Percentiles rank a stretch among this genome's conserved stretches.
Evolutionary conservation across 768 basidiomycete genomes (phyloP).

Genomic region (Tylopilus plumbeoviolaceoides): DNA sequence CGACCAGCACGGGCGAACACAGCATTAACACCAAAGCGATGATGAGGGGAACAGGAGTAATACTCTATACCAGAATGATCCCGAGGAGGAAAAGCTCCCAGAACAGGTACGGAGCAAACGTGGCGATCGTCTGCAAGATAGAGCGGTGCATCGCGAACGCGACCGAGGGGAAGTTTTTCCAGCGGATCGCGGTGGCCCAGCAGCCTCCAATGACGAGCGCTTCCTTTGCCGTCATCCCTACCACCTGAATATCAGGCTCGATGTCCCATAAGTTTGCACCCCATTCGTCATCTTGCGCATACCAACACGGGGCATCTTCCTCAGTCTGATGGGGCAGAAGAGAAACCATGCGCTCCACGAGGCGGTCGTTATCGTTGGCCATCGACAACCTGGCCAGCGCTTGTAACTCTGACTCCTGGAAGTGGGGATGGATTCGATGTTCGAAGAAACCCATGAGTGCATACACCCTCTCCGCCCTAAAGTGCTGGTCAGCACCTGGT

Average conservation of each 20-base stretch:
- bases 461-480: conserved; percentile 22
- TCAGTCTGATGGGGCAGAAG: conserved; percentile 7
- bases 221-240: conserved; percentile 17
- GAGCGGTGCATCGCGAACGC: conserved; percentile 17
- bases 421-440: conserved; percentile 20
- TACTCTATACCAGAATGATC: not conserved
- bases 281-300: conserved; percentile 18
- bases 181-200: conserved; percentile 18
- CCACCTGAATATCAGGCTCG: conserved; percentile 11
- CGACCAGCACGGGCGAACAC: conserved; percentile 3
- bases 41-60: not conserved
- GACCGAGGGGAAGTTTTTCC: conserved; percentile 23
- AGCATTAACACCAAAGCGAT: conserved; percentile 11
- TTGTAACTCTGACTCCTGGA: conserved; percentile 17
- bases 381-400: conserved; percentile 23
- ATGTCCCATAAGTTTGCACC: conserved; percentile 20
- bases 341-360: conserved; percentile 22
- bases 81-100: conserved; percentile 3
- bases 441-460: conserved; percentile 27
- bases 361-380: conserved; percentile 22
- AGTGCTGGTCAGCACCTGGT: not conserved
- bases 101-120: not conserved
- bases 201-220: conserved; percentile 24
- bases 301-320: conserved; percentile 9
- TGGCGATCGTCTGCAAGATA: conserved; percentile 4